Evolutionary conservation across 192 early-diverging fungal genomes (phyloP).

Genomic region (Obelidium mucronatum): DNA sequence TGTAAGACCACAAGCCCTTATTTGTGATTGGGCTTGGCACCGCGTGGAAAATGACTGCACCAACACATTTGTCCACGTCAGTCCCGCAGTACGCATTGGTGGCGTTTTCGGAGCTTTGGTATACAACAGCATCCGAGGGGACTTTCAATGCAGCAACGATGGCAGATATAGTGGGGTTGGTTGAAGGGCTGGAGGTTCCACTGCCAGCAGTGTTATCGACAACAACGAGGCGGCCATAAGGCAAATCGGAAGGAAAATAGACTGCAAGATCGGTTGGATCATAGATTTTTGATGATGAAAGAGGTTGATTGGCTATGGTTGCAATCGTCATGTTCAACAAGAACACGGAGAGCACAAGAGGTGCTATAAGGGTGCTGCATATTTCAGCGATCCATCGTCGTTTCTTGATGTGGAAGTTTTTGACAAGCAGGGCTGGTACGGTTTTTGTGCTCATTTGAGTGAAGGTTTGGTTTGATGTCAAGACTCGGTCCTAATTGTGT

Average conservation of each 20-base stretch:
- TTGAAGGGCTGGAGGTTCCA: neutral
- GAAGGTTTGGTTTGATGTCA: too few relatives aligned
- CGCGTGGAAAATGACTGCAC: neutral
- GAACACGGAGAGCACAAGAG: neutral
- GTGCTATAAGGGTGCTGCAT: neutral
- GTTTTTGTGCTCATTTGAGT: neutral
- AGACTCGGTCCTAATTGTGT: too few relatives aligned
- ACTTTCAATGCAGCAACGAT: neutral
- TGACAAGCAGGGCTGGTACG: neutral
- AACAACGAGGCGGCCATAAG: neutral
- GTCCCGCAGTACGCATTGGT: neutral
- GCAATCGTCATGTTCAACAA: neutral
- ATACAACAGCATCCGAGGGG: neutral
- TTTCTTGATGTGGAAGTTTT: neutral
- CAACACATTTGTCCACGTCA: neutral
- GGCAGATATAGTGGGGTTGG: neutral
- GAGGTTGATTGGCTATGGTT: neutral
- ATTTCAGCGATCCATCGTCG: neutral
- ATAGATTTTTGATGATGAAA: neutral
- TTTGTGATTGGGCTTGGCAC: neutral
- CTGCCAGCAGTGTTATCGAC: neutral
- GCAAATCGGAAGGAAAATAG: neutral
- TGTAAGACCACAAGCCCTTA: neutral
- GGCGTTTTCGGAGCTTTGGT: neutral
- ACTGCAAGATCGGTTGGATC: neutral